These are phyloP conservation scores for Microcos paniculata DNA, from an alignment of 345 rosid genomes.

Conservation along the genomic window DNA sequence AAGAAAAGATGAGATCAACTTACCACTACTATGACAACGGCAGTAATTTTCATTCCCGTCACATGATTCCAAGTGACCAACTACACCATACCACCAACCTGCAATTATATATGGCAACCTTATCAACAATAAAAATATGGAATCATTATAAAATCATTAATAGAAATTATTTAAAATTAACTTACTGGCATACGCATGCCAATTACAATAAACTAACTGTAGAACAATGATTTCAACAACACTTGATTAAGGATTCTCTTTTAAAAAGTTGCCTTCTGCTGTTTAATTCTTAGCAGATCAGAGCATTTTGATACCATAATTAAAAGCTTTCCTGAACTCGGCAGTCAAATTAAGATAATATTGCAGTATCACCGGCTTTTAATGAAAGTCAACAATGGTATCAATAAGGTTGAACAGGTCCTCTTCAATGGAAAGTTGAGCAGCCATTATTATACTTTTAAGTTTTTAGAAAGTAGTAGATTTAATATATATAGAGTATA, in stretches of 20 bases:
- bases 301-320: not conserved
- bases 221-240: not conserved
- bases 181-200: not conserved
- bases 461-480: not conserved
- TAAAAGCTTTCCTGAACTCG: not conserved
- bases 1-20: conserved; percentile 30
- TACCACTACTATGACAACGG: conserved; percentile 60
- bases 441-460: not conserved
- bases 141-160: conserved; percentile 2
- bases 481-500: not conserved
- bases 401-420: conserved; percentile 9
- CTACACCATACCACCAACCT: conserved; percentile 98
- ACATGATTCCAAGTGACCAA: conserved; percentile 87
- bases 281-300: not conserved
- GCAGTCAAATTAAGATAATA: not conserved
- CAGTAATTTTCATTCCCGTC: conserved; percentile 68
- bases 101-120: conserved; percentile 18
- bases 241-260: not conserved
- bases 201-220: not conserved
- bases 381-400: not conserved
- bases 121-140: not conserved
- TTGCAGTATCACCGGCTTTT: not conserved
- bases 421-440: conserved; percentile 3
- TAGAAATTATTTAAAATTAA: not conserved
- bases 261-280: not conserved